These are phyloP conservation scores for Entomortierella beljakovae DNA, from an alignment of 192 early-diverging fungal species.

Conservation along the genomic window DNA sequence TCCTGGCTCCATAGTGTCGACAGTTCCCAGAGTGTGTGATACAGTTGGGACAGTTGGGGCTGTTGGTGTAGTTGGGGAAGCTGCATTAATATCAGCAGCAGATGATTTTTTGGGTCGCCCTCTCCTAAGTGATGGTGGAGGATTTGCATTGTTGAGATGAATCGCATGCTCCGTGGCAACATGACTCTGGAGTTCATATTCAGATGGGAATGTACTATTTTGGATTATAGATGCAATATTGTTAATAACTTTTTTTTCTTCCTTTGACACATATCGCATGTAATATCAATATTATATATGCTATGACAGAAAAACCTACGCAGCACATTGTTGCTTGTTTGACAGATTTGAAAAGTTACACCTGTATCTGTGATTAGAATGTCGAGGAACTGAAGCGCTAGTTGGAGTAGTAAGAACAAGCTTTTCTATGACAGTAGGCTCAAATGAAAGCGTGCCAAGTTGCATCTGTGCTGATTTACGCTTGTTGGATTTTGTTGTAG, in stretches of 20 bases:
- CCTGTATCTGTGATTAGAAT: conserved; percentile 26
- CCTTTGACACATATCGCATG: no score
- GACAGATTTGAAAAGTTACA: conserved; percentile 43
- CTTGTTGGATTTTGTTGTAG: conserved; percentile 22
- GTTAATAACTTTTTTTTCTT: background rate
- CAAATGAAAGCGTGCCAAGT: background rate
- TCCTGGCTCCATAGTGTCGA: background rate
- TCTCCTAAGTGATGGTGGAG: conserved; percentile 44
- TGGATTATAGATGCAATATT: background rate
- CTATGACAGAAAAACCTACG: conserved; percentile 16
- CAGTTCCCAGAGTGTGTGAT: background rate
- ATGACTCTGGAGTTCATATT: conserved; percentile 35
- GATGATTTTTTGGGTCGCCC: conserved; percentile 42
- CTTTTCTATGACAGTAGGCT: background rate
- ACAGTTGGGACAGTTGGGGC: conserved; percentile 3
- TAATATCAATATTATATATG: background rate
- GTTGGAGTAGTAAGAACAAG: background rate
- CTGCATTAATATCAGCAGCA: background rate
- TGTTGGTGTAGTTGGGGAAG: conserved; percentile 4
- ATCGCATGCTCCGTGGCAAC: conserved; percentile 43
- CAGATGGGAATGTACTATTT: conserved; percentile 27
- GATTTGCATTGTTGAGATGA: conserved; percentile 10
- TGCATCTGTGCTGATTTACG: conserved; percentile 35
- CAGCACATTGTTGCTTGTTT: conserved; percentile 35
- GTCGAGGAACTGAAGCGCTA: background rate